These are phyloP conservation scores for Aspergillus ochraceoroseus DNA, from an alignment of 2,329 filamentous ascomycete species.

Conservation along the genomic window DNA sequence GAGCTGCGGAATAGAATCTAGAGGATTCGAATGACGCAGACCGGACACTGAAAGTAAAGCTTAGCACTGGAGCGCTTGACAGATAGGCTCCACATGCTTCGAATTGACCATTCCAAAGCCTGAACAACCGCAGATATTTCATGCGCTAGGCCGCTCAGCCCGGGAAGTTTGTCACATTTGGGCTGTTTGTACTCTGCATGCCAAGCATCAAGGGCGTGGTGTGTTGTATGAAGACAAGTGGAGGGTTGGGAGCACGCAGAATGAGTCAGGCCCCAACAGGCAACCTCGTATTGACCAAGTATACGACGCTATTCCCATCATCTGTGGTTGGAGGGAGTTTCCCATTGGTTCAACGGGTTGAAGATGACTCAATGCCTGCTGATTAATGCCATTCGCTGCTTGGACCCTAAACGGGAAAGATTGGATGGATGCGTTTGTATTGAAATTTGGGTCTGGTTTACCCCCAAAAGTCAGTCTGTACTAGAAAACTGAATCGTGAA, in stretches of 20 bases:
- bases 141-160: too few species aligned
- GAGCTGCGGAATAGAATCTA: conserved; percentile 5
- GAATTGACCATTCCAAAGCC: background rate
- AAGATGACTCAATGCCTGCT: too few species aligned
- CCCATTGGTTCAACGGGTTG: too few species aligned
- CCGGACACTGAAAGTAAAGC: conserved; percentile 3
- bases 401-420: too few species aligned
- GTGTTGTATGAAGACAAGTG: background rate
- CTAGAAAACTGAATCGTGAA: too few species aligned
- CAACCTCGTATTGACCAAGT: background rate
- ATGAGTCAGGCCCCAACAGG: conserved; percentile 6
- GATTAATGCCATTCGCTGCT: too few species aligned
- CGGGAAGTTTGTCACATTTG: too few species aligned
- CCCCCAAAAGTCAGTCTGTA: too few species aligned
- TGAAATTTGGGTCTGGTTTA: too few species aligned
- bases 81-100: background rate
- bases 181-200: background rate
- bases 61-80: conserved; percentile 6
- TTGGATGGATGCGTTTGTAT: too few species aligned
- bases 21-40: conserved; percentile 6
- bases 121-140: too few species aligned
- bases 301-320: background rate
- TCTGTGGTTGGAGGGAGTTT: background rate
- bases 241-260: background rate
- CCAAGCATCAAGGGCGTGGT: background rate